Conservation (phyloP, 176 grass and related monocot genomes). For the Coix lacrymajobi region DNA sequence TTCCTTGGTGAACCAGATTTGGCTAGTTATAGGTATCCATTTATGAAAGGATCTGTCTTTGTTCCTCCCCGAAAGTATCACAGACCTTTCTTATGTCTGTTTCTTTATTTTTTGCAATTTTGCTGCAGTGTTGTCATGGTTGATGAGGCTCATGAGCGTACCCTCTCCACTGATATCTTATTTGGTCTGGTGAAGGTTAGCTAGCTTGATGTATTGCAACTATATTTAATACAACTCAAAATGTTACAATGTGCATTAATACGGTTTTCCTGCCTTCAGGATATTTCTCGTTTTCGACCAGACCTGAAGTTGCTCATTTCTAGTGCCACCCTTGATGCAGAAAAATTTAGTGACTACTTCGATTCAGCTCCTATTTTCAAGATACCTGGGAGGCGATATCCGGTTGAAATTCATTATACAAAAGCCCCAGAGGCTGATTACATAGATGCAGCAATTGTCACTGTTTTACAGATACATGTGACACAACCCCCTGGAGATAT, state of each 20-base stretch:
- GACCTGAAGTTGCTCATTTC: constrained; percentile 95
- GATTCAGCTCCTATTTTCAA: constrained; percentile 87
- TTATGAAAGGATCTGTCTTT: background rate
- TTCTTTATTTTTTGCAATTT: constrained; percentile 21
- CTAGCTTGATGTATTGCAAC: background rate
- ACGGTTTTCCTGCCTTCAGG: constrained; percentile 46
- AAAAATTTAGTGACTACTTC: constrained; percentile 96
- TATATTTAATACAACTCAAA: background rate
- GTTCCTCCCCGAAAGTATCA: background rate
- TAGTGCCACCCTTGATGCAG: constrained; percentile 90
- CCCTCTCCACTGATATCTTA: constrained; percentile 92
- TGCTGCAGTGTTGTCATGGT: constrained; percentile 81
- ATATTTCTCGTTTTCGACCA: constrained; percentile 72
- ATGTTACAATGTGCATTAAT: constrained; percentile 5
- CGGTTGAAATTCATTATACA: constrained; percentile 85
- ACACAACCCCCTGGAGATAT: constrained; percentile 86
- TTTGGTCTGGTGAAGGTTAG: constrained; percentile 93
- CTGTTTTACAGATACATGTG: constrained; percentile 92
- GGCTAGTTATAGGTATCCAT: constrained; percentile 76
- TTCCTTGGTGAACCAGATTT: constrained; percentile 96
- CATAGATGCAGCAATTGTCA: constrained; percentile 91
- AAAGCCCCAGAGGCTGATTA: constrained; percentile 97
- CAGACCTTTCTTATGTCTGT: constrained; percentile 10
- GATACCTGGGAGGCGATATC: constrained; percentile 82
- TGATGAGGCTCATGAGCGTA: constrained; percentile 95